Conservation (phyloP, 257 asterid genomes). For the Solanum paucissectum region DNA sequence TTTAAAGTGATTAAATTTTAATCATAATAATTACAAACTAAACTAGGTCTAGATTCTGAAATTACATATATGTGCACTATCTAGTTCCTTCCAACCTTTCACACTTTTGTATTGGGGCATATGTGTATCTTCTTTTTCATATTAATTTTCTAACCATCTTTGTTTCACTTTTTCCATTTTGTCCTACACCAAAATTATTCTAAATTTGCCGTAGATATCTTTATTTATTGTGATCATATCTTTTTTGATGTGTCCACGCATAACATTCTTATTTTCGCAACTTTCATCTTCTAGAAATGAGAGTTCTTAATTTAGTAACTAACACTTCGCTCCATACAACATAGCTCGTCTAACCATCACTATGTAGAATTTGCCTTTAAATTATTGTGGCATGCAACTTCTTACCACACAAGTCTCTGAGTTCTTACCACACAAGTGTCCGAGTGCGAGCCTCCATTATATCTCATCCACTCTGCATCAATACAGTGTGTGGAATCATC, state of each 20-base stretch:
- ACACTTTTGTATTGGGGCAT: neutral
- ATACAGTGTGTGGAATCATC: rapidly evolving
- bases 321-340: too few species aligned
- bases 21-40: too few species aligned
- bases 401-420: neutral
- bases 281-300: too few species aligned
- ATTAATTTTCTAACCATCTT: too few species aligned
- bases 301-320: too few species aligned
- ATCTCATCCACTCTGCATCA: rapidly evolving
- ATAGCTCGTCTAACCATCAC: neutral
- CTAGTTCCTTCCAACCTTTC: neutral
- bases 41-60: too few species aligned
- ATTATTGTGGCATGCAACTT: neutral
- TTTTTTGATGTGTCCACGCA: rapidly evolving
- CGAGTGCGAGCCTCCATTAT: neutral
- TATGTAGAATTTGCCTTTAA: neutral
- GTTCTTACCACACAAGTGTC: neutral
- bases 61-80: neutral
- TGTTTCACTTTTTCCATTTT: too few species aligned
- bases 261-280: too few species aligned
- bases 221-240: neutral
- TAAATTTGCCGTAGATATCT: rapidly evolving
- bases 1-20: too few species aligned
- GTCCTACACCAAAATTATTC: neutral
- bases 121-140: too few species aligned